Percentiles rank a stretch among this genome's conserved stretches.
These are phyloP conservation scores for Immersiporthe knoxdaviesiana DNA, from an alignment of 2,329 filamentous ascomycete genomes.

Conservation along the genomic window DNA sequence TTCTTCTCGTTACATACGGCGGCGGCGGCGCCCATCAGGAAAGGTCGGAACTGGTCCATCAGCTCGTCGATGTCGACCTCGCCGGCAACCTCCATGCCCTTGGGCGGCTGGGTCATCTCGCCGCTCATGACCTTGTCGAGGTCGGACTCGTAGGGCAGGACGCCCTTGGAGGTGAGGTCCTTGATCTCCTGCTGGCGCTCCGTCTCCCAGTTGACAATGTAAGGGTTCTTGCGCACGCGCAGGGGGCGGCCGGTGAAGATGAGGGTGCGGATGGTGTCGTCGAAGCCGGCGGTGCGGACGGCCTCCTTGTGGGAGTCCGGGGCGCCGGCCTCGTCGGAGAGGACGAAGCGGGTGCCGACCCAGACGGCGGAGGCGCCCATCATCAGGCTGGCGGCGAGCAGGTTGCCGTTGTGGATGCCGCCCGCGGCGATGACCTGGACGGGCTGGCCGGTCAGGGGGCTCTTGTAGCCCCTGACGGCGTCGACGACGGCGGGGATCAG, in stretches of 20 bases:
- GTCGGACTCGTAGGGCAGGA: slow-evolving; percentile 92
- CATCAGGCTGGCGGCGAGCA: slow-evolving; percentile 87
- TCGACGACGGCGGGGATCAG: slow-evolving; percentile 92
- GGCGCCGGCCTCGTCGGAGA: slow-evolving; percentile 91
- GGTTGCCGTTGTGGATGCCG: slow-evolving; percentile 90
- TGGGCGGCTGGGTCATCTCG: slow-evolving; percentile 67
- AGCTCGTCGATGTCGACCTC: slow-evolving; percentile 76
- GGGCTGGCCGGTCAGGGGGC: slow-evolving; percentile 81
- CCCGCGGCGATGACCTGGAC: slow-evolving; percentile 94
- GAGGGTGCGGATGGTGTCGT: slow-evolving; percentile 95
- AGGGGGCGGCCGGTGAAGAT: slow-evolving; percentile 98
- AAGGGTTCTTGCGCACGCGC: slow-evolving; percentile 89
- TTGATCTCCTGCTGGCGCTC: slow-evolving; percentile 91
- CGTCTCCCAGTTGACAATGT: slow-evolving; percentile 95
- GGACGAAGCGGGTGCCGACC: slow-evolving; percentile 95
- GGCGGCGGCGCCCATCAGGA: slow-evolving; percentile 95
- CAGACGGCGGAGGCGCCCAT: slow-evolving; percentile 91
- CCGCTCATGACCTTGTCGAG: slow-evolving; percentile 76
- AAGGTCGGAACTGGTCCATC: slow-evolving; percentile 89
- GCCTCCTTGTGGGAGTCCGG: slow-evolving; percentile 94
- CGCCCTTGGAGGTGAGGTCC: slow-evolving; percentile 83
- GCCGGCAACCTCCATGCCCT: slow-evolving; percentile 66
- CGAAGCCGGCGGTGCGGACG: slow-evolving; percentile 86
- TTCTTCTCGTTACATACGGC: slow-evolving; percentile 94
- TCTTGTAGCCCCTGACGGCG: slow-evolving; percentile 78